A percentile compares a stretch with the other conserved stretches of the same genome.
Evolutionary conservation across 495 filamentous ascomycete genomes (phyloP).

Genomic region (Aspergillus ellipticus): DNA sequence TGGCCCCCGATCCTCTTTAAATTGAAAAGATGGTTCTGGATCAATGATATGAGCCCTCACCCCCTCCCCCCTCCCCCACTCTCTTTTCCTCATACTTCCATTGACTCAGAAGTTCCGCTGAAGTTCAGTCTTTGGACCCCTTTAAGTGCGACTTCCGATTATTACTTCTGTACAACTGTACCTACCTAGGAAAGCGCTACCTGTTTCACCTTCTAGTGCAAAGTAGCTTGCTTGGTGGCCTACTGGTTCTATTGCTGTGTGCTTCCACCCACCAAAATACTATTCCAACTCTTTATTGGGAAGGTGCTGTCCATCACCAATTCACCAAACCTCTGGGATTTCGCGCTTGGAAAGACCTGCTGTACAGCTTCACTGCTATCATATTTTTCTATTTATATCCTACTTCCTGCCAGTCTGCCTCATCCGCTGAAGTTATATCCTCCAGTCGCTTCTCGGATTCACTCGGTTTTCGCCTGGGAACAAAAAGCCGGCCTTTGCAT

Average conservation of each 20-base stretch:
- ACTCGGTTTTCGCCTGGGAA: not conserved
- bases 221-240: not conserved
- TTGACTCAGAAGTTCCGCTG: constrained; percentile 20
- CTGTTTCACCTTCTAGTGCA: not conserved
- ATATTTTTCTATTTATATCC: too few relatives aligned
- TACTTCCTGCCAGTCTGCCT: not conserved
- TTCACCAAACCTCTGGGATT: not conserved
- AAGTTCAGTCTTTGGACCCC: constrained; percentile 13
- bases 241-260: not conserved
- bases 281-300: not conserved
- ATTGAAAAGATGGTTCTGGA: constrained; percentile 24
- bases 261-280: not conserved
- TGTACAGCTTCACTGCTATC: not conserved
- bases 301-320: not conserved
- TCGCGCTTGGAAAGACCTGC: too few relatives aligned
- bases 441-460: not conserved
- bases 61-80: constrained; percentile 19
- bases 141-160: constrained; percentile 13
- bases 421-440: not conserved
- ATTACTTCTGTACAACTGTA: not conserved
- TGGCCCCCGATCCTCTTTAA: constrained; percentile 10
- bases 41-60: constrained; percentile 29
- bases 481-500: not conserved
- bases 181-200: constrained; percentile 10
- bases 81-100: constrained; percentile 10